Conservation (phyloP, 345 rosid genomes). For the Eucalyptus shirleyi region DNA sequence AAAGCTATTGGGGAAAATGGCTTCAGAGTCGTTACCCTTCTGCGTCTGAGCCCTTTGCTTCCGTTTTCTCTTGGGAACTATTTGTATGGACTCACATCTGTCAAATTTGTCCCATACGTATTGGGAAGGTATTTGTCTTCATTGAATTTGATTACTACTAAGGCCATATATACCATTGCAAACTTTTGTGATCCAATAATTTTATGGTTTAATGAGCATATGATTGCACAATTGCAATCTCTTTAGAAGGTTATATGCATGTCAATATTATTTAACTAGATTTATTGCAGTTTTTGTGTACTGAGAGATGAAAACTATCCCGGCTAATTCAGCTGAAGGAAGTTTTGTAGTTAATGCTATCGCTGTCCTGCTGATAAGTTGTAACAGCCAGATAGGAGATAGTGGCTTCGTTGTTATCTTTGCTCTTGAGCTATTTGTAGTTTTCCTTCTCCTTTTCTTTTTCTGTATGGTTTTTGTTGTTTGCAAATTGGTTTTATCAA, state of each 20-base stretch:
- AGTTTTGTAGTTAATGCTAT: neutral
- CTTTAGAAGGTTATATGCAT: neutral
- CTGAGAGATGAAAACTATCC: neutral
- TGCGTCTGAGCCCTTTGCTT: constrained; percentile 92
- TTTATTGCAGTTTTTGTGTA: neutral
- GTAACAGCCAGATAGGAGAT: neutral
- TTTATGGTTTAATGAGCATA: neutral
- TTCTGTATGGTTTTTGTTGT: neutral
- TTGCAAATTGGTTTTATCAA: neutral
- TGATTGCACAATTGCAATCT: neutral
- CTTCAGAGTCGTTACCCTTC: constrained; percentile 83
- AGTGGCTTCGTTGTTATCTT: neutral
- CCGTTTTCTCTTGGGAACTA: constrained; percentile 95
- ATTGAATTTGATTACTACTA: neutral
- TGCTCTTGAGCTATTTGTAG: neutral
- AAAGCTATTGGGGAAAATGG: constrained; percentile 98
- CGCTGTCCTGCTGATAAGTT: neutral
- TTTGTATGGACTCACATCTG: constrained; percentile 88
- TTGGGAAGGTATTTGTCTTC: constrained; percentile 62
- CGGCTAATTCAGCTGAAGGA: neutral
- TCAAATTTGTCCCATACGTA: constrained; percentile 82
- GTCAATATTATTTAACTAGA: neutral
- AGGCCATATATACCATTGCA: neutral
- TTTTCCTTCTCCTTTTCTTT: neutral
- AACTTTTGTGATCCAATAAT: neutral